These are phyloP conservation scores for Babesia sp. DNA, from an alignment of 169 alveolate genomes.

Conservation along the genomic window DNA sequence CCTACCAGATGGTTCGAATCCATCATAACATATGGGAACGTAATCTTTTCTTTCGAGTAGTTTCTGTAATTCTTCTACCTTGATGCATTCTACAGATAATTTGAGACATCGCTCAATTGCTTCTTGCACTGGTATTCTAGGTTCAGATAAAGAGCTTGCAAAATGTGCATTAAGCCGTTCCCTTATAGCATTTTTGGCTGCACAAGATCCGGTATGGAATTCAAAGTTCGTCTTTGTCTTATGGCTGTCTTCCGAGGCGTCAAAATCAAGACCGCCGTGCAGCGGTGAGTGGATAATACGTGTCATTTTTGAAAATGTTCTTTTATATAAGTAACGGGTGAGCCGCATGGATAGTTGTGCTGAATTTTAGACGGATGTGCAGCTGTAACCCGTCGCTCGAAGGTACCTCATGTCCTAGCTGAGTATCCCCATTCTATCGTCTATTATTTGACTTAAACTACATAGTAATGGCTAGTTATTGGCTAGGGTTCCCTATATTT, in stretches of 20 bases:
- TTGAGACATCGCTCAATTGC: conserved; percentile 15
- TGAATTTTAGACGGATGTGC: not conserved
- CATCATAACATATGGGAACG: conserved; percentile 94
- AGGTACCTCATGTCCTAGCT: not conserved
- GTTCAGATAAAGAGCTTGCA: conserved; percentile 1
- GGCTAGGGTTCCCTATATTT: too few relatives aligned
- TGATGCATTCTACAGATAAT: conserved; percentile 61
- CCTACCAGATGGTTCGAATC: conserved; percentile 99
- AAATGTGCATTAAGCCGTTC: conserved; percentile 31
- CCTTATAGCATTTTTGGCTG: conserved; percentile 31
- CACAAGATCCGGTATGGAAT: conserved; percentile 44
- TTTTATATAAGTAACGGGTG: not conserved
- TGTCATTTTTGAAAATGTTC: not conserved
- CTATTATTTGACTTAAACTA: too few relatives aligned
- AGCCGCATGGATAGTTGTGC: not conserved
- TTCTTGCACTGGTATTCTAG: conserved; percentile 31
- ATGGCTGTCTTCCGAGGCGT: conserved; percentile 37
- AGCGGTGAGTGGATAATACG: conserved; percentile 40
- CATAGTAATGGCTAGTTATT: too few relatives aligned
- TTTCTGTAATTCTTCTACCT: conserved; percentile 54
- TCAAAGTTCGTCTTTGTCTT: conserved; percentile 33
- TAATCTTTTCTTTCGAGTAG: conserved; percentile 37
- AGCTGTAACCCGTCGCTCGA: not conserved
- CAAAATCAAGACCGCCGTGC: conserved; percentile 66
- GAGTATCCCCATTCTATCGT: too few relatives aligned